Evolutionary conservation across 2,329 filamentous ascomycete genomes (phyloP).

Genomic region (Alternaria arbusti): DNA sequence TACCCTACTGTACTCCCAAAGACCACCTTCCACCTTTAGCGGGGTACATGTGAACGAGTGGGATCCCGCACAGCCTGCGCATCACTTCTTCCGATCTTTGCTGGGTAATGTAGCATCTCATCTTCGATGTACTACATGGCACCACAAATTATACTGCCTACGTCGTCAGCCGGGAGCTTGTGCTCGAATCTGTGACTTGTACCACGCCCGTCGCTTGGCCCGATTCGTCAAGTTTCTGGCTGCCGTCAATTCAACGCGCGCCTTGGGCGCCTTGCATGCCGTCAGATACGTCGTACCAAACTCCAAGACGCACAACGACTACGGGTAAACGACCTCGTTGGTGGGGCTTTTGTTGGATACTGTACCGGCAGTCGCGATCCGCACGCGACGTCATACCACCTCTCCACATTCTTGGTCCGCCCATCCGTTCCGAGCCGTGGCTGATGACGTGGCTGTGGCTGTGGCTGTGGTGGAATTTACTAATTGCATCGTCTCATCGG

Average conservation of each 20-base stretch:
- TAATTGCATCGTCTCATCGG: neutral
- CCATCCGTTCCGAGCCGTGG: constrained; percentile 6
- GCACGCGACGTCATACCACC: constrained; percentile 4
- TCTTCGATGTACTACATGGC: neutral
- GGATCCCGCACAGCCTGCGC: constrained; percentile 1
- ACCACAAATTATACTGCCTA: neutral
- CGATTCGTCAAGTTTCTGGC: constrained; percentile 5
- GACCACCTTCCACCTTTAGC: constrained; percentile 16
- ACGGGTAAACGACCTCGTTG: neutral
- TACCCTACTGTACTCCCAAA: constrained; percentile 13
- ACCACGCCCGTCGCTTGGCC: neutral
- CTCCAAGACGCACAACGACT: neutral
- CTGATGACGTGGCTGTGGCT: constrained; percentile 7
- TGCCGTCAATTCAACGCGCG: neutral
- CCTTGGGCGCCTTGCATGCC: neutral
- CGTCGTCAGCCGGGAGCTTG: neutral
- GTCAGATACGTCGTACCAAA: neutral
- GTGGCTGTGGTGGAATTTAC: neutral
- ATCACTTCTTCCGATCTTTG: neutral
- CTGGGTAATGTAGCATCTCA: neutral
- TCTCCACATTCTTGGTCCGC: neutral
- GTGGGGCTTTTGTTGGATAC: constrained; percentile 1
- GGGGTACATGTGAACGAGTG: constrained; percentile 8
- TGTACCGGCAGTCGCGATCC: constrained; percentile 4
- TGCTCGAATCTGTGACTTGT: constrained; percentile 1